Evolutionary conservation across 192 early-diverging fungal species (phyloP), one percentile per base, ranked within the genome.

Genomic region (Nowakowskiella sp.): DNA sequence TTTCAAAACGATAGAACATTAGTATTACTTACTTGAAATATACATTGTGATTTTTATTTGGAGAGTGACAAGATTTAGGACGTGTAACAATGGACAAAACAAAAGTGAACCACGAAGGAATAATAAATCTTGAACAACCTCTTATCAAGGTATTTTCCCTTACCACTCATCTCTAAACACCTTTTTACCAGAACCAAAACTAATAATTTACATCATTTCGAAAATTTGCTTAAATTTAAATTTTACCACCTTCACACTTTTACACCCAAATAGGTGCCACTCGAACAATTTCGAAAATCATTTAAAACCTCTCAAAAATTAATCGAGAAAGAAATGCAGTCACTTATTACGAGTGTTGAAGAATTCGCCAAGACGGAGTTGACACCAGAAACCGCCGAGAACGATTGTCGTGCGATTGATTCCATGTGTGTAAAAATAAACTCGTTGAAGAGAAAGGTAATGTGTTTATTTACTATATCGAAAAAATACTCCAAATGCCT

Each of bases 61-160:
- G n/a, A n/a, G n/a, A n/a, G n/a, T n/a, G n/a, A n/a, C n/a, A n/a
- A n/a, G n/a, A n/a, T n/a, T n/a, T n/a, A n/a, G n/a, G n/a, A n/a
- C n/a, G n/a, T n/a, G n/a, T n/a, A n/a, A n/a, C n/a, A n/a, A n/a
- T n/a, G n/a, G n/a, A n/a, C n/a, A n/a, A n/a, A n/a, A n/a, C n/a
- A n/a, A n/a, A n/a, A n/a, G n/a, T n/a, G n/a, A n/a, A n/a, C n/a
- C n/a, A n/a, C n/a, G n/a, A n/a, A 39, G 80, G 86, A n/a, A 74
- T 94, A 55, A 71, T 99, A 44, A 83, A 77, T 28, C 78, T 99
- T 29, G 96, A 99, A 70, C 87, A 94, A 64, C 83, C 92, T 0
- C 86, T 99, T 50, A 74, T 99, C 43, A 93, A 91, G 82, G 94
- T 87, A 71, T n/a, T n/a, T n/a, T n/a, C n/a, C n/a, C n/a, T n/a